Evolutionary conservation across 805 yeast genomes (phyloP).

Genomic region (Kazachstania africana): DNA sequence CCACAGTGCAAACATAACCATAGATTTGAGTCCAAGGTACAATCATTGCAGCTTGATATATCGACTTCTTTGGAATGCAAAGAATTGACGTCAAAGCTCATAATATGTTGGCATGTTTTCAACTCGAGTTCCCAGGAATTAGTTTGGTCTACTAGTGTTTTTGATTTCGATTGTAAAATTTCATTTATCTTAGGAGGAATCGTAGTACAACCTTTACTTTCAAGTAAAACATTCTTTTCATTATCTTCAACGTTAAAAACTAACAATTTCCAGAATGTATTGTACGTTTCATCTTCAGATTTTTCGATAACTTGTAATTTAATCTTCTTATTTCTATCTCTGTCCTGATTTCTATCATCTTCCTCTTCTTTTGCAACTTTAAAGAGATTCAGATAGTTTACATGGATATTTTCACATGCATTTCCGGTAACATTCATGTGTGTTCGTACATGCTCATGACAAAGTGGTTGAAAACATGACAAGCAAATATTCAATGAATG

Average conservation of each 20-base stretch:
- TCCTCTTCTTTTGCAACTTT: conserved; percentile 29
- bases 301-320: conserved; percentile 23
- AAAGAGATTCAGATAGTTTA: conserved; percentile 44
- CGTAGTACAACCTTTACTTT: not conserved
- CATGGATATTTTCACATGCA: conserved; percentile 35
- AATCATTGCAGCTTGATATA: conserved; percentile 34
- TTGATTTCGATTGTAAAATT: conserved; percentile 21
- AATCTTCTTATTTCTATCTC: too few relatives aligned
- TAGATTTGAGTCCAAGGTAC: conserved; percentile 62
- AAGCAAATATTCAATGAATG: conserved; percentile 58
- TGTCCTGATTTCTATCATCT: conserved; percentile 11
- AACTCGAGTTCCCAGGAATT: conserved; percentile 90
- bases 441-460: conserved; percentile 45
- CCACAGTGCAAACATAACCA: conserved; percentile 96
- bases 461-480: conserved; percentile 58
- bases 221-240: not conserved
- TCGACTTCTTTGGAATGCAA: conserved; percentile 1
- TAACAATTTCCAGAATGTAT: conserved; percentile 18
- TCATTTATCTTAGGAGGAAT: conserved; percentile 8
- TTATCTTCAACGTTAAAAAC: conserved; percentile 2
- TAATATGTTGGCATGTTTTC: conserved; percentile 65
- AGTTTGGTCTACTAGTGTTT: conserved; percentile 40
- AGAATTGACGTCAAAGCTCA: conserved; percentile 28
- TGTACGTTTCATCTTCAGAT: conserved; percentile 22
- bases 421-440: conserved; percentile 34